A percentile compares a stretch with the other conserved stretches of the same genome.
Conservation (phyloP, 805 yeast species). For the Priceomyces melissophilus region DNA sequence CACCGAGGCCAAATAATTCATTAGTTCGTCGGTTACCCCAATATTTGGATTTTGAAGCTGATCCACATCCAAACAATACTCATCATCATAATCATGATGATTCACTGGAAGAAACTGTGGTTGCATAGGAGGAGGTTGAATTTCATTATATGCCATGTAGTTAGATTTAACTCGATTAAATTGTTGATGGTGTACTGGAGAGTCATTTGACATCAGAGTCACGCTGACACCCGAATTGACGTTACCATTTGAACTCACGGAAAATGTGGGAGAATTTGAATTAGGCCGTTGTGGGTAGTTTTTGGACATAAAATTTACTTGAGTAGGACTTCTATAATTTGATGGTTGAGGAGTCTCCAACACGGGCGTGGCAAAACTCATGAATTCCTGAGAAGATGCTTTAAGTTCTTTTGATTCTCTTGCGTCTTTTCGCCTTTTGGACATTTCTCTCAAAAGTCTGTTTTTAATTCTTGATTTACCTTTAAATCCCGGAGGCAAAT, state of each 20-base stretch:
- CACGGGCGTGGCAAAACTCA: conserved; percentile 7
- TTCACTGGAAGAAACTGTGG: not conserved
- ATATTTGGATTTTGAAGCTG: conserved; percentile 25
- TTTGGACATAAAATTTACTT: not conserved
- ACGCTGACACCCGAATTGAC: conserved; percentile 4
- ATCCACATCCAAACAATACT: conserved; percentile 40
- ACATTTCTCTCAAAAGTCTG: conserved; percentile 36
- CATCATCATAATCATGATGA: conserved; percentile 39
- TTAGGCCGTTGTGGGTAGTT: conserved; percentile 6
- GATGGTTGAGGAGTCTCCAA: conserved; percentile 8
- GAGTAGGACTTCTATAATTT: conserved; percentile 8
- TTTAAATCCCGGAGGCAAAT: conserved; percentile 40
- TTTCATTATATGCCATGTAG: conserved; percentile 1
- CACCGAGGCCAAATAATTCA: conserved; percentile 6
- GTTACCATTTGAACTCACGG: conserved; percentile 7
- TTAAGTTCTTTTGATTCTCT: no score
- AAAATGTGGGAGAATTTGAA: conserved; percentile 10
- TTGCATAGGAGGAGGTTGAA: not conserved
- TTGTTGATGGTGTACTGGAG: conserved; percentile 6
- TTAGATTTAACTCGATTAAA: conserved; percentile 1
- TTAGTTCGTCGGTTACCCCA: conserved; percentile 6
- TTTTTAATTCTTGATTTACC: conserved; percentile 44
- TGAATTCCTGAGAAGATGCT: not conserved
- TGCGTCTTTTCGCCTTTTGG: conserved; percentile 12
- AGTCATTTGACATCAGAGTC: conserved; percentile 6